phyloP scores from a whole-genome alignment of 169 alveolate genomes.

The Cryptosporidium ryanae region DNA sequence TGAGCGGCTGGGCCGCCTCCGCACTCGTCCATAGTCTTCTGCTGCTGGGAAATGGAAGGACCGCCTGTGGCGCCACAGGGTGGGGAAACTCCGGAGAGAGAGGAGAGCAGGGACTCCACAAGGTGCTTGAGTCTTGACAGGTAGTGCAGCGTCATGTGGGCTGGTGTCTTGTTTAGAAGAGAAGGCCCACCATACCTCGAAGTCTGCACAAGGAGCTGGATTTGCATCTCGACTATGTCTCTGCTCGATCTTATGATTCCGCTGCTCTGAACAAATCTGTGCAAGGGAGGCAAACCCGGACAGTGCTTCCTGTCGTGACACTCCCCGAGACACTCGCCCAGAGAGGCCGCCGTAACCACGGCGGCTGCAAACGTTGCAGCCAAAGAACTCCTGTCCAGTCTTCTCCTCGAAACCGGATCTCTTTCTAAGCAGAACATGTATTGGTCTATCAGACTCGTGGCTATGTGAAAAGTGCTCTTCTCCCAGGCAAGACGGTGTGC shows the following conservation, averaged over 20 bases:
- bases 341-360: slow-evolving; percentile 63
- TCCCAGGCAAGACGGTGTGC: slow-evolving; percentile 72
- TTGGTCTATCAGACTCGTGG: slow-evolving; percentile 53
- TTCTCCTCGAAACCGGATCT: slow-evolving; percentile 49
- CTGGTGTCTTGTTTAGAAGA: slow-evolving; percentile 52
- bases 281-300: slow-evolving; percentile 62
- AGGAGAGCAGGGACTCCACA: slow-evolving; percentile 35
- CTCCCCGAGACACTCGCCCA: slow-evolving; percentile 59
- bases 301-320: slow-evolving; percentile 61
- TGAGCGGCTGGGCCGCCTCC: background rate
- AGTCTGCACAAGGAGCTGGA: slow-evolving; percentile 51
- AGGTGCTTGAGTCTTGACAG: slow-evolving; percentile 39
- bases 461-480: slow-evolving; percentile 58
- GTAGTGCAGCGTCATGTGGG: slow-evolving; percentile 58
- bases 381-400: slow-evolving; percentile 42
- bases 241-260: slow-evolving; percentile 43
- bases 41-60: background rate
- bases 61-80: background rate
- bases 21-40: no score
- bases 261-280: slow-evolving; percentile 65
- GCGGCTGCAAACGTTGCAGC: slow-evolving; percentile 73
- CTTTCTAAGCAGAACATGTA: slow-evolving; percentile 54
- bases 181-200: slow-evolving; percentile 58
- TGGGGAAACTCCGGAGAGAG: slow-evolving; percentile 17
- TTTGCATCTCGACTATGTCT: slow-evolving; percentile 66